phyloP scores from a whole-genome alignment of 495 filamentous ascomycete species.

The Elasticomyces elasticus region DNA sequence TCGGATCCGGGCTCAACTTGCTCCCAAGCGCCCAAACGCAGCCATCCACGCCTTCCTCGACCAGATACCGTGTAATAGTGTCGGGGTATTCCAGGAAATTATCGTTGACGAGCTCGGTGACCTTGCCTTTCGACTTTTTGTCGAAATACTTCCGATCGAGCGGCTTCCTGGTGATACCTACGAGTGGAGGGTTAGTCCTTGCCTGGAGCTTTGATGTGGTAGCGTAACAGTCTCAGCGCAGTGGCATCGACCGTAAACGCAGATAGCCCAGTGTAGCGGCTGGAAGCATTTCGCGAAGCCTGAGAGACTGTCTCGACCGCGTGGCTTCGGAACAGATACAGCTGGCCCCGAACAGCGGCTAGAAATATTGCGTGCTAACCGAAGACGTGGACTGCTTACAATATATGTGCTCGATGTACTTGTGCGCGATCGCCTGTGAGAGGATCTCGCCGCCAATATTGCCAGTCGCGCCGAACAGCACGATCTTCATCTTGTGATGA shows the following conservation, averaged over 20 bases:
- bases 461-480: conserved; percentile 20
- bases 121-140: conserved; percentile 1
- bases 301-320: no score
- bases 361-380: no score
- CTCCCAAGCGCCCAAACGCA: conserved; percentile 18
- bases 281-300: no score
- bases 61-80: conserved; percentile 3
- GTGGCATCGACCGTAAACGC: no score
- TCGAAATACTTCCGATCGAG: conserved; percentile 10
- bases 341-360: no score
- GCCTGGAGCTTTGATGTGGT: no score
- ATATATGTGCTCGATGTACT: conserved; percentile 20
- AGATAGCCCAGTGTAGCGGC: no score
- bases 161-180: conserved; percentile 11
- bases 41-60: conserved; percentile 12
- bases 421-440: conserved; percentile 18
- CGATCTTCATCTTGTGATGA: conserved; percentile 20
- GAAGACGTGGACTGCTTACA: no score
- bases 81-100: conserved; percentile 14
- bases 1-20: not conserved
- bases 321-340: no score
- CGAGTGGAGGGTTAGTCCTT: no score
- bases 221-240: no score
- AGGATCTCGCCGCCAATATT: conserved; percentile 21
- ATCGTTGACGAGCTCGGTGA: conserved; percentile 16